These are phyloP conservation scores for Leccinum arenicola DNA, from an alignment of 768 basidiomycete species.

Conservation along the genomic window DNA sequence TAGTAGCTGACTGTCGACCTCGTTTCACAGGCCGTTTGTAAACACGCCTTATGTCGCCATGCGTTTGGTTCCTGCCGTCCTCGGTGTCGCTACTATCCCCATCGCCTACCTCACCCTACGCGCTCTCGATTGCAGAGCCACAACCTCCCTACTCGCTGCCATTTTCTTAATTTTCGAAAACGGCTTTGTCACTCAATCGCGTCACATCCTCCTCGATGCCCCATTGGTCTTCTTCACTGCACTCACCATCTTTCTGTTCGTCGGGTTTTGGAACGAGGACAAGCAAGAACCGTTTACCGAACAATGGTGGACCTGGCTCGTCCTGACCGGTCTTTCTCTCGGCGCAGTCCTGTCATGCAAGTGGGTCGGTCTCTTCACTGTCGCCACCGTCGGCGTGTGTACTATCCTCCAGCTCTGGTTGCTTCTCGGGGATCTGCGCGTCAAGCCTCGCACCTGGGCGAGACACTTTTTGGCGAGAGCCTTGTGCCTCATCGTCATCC, in stretches of 20 bases:
- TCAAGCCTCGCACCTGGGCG: conserved; percentile 72
- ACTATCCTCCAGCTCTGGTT: conserved; percentile 87
- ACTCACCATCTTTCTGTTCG: conserved; percentile 82
- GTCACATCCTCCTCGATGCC: conserved; percentile 95
- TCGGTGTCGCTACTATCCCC: conserved; percentile 89
- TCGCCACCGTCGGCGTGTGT: conserved; percentile 86
- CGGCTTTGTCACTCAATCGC: conserved; percentile 91
- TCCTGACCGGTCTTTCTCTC: conserved; percentile 81
- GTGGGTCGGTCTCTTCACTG: conserved; percentile 98
- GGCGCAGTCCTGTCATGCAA: conserved; percentile 94
- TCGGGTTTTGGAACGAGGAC: conserved; percentile 90
- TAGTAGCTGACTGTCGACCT: background rate
- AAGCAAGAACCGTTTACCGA: conserved; percentile 78
- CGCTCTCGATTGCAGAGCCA: conserved; percentile 86
- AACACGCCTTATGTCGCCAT: conserved; percentile 94
- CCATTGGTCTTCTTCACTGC: conserved; percentile 99
- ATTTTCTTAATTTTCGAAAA: conserved; percentile 97
- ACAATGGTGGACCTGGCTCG: conserved; percentile 92
- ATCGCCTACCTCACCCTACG: conserved; percentile 92
- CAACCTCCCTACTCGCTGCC: conserved; percentile 87
- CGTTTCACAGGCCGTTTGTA: conserved; percentile 64
- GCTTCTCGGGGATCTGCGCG: conserved; percentile 81
- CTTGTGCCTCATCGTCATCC: conserved; percentile 83
- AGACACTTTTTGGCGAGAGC: conserved; percentile 89
- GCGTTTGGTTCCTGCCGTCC: conserved; percentile 89